Base-by-base conservation (phyloP, 1,284 basidiomycete genomes). In the Puccinia triticina region DNA sequence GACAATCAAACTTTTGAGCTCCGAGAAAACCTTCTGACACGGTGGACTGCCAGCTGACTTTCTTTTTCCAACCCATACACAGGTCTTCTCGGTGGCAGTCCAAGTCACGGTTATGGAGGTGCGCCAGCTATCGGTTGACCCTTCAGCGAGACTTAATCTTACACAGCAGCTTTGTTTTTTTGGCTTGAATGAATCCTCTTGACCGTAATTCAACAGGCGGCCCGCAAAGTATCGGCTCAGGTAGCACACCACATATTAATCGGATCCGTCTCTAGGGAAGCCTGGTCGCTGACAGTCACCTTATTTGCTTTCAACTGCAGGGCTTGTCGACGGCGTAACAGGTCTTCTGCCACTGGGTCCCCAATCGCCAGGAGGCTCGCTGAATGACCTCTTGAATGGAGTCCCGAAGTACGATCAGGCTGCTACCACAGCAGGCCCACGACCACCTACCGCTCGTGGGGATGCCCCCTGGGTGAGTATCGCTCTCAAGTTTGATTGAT, bases 381-480 rank as follows among this genome's bases (percentile, higher is more conserved):
- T 66, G 61, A 66, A 40, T 37, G 61, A 66, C 18, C 61, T 71
- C 29, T 12, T 71, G 43, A 53, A 71, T 53, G 69, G 69, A 48
- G 46, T 71, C 29, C 69, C 69, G n/a, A 75, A 37, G 53, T 78
- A 69, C 34, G 29, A 78, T 23, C 61, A 61, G 18, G 50, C 32
- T 8, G 61, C 46, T 48, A 32, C 43, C 50, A n/a, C 77, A 26
- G 40, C 61, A 32, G 77, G 64, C 18, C 77, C 77, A 53, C 26
- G 61, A 14, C 77, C 59, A 12, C 18, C 64, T 12, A 23, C n/a
- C 48, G 34, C 46, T 23, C 32, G 18, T 59, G 77, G 77, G n/a
- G 77, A 79, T 71, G 77, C 77, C 32, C 77, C 77, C 7, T 79
- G 61, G 61, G 77, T 79, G 21, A 59, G 77, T 50, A 1, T 61